Base-by-base conservation (phyloP, 345 rosid genomes). In the Lenwebbia sp. region DNA sequence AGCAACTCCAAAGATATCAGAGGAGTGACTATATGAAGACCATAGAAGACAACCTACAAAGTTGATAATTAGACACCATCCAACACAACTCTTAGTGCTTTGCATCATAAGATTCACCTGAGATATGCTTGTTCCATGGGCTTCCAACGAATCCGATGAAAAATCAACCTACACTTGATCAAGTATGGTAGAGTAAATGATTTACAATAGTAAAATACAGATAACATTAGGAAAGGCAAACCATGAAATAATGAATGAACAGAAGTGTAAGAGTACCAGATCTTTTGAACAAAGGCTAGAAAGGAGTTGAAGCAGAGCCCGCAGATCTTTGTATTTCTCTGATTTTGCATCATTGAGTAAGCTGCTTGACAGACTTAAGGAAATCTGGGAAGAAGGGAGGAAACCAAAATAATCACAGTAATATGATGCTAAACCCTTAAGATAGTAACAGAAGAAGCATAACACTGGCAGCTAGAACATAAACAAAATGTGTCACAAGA, bases 291-390 rank as follows among this genome's bases (percentile, higher is more conserved):
- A 96, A 78, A 97, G 92, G 89, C 89, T 94, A 82, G 98, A 95
- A 86, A 97, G 99, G 86, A 97, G 95, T 90, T 96, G 99, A 91
- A 97, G 99, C 89, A 97, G 94, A 85, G 99, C 99, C 62, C 98
- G 98, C 81, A 97, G 87, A 89, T 96, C 99, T 90, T 95, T 97
- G 87, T 95, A 97, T 88, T 94, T 91, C 90, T 97, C 99, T 1
- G 94, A 92, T 90, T 95, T 90, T 52, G 95, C 96, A 89, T 97
- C 99, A 89, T 90, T 93, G 88, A 94, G 94, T 88, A 97, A 93
- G 86, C 93, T 94, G 88, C 93, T 96, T 56, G 99, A 97, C 85
- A 92, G 93, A 87, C 90, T 91, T 85, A 97, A 52, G 84, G 98
- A 93, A 87, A 93, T 94, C 99, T 97, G 93, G 28, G 85, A 54